phyloP scores from a whole-genome alignment of 495 filamentous ascomycete species.

The Coniosporium apollinis region DNA sequence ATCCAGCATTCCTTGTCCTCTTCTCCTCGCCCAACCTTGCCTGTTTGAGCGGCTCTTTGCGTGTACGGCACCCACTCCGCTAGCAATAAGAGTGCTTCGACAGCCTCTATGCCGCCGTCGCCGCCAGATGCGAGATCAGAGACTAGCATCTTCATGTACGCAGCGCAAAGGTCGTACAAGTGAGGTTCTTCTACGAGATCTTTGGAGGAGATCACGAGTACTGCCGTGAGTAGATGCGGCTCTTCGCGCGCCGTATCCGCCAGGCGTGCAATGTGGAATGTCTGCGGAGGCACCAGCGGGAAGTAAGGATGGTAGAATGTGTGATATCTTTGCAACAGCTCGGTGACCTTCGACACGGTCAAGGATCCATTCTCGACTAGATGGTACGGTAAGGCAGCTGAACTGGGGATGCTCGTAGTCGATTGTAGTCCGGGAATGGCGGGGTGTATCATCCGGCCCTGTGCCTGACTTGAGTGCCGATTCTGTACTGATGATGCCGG shows the following conservation, averaged over 20 bases:
- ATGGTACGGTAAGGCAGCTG: conserved; percentile 25
- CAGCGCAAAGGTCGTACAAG: conserved; percentile 42
- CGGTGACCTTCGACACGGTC: conserved; percentile 30
- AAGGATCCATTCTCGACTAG: conserved; percentile 34
- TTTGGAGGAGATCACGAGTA: conserved; percentile 45
- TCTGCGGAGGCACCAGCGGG: conserved; percentile 38
- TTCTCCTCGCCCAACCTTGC: conserved; percentile 43
- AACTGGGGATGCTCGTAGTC: conserved; percentile 4
- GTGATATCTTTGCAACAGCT: conserved; percentile 35
- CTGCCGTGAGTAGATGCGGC: conserved; percentile 42
- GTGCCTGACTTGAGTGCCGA: not conserved
- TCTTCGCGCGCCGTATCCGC: conserved; percentile 33
- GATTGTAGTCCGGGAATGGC: not conserved
- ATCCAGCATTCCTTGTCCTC: conserved; percentile 54
- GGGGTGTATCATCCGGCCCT: not conserved
- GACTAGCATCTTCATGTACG: conserved; percentile 45
- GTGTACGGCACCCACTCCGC: conserved; percentile 49
- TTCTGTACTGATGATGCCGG: conserved; percentile 1
- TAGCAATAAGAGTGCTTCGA: conserved; percentile 44
- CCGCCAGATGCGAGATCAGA: conserved; percentile 42
- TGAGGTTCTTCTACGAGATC: conserved; percentile 38
- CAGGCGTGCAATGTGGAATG: conserved; percentile 32
- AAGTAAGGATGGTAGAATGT: conserved; percentile 46
- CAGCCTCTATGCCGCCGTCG: conserved; percentile 43
- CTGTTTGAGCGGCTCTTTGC: conserved; percentile 25